Conservation (phyloP, 2,329 filamentous ascomycete species). For the Colletotrichum cereale region DNA sequence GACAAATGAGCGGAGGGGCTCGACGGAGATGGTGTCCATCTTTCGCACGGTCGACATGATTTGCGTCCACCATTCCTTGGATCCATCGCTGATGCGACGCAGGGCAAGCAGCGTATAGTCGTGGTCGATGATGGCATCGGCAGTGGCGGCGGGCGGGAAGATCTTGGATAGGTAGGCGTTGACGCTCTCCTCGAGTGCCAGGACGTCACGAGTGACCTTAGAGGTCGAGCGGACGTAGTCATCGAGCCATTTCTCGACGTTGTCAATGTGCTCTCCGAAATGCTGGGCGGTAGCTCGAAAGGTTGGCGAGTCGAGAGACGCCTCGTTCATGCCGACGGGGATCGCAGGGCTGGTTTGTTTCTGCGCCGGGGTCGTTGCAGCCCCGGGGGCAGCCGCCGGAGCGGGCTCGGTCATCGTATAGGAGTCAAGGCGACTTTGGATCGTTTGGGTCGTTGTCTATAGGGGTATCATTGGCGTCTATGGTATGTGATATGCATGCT, state of each 20-base stretch:
- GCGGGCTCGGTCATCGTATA: constrained; percentile 38
- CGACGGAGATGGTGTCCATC: constrained; percentile 81
- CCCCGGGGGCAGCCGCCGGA: constrained; percentile 21
- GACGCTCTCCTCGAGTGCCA: constrained; percentile 82
- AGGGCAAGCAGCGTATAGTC: constrained; percentile 93
- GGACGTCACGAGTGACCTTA: constrained; percentile 72
- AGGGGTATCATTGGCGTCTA: constrained; percentile 21
- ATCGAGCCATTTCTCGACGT: constrained; percentile 91
- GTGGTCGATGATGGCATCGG: constrained; percentile 90
- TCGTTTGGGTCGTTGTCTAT: constrained; percentile 17
- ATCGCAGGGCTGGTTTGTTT: constrained; percentile 57
- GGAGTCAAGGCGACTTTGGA: background rate
- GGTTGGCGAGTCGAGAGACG: constrained; percentile 94
- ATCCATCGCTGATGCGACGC: constrained; percentile 85
- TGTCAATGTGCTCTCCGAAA: constrained; percentile 92
- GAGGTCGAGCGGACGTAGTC: constrained; percentile 66
- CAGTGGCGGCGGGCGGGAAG: constrained; percentile 78
- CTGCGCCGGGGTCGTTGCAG: constrained; percentile 33
- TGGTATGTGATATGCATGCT: constrained; percentile 28
- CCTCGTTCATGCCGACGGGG: constrained; percentile 92
- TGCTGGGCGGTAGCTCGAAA: constrained; percentile 90
- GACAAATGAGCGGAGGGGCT: constrained; percentile 85
- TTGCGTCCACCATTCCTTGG: constrained; percentile 88
- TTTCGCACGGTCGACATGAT: constrained; percentile 80
- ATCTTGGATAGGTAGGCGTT: constrained; percentile 81